phyloP scores from a whole-genome alignment of 139 green algal genomes.

The Raphidocelis subcapitata region DNA sequence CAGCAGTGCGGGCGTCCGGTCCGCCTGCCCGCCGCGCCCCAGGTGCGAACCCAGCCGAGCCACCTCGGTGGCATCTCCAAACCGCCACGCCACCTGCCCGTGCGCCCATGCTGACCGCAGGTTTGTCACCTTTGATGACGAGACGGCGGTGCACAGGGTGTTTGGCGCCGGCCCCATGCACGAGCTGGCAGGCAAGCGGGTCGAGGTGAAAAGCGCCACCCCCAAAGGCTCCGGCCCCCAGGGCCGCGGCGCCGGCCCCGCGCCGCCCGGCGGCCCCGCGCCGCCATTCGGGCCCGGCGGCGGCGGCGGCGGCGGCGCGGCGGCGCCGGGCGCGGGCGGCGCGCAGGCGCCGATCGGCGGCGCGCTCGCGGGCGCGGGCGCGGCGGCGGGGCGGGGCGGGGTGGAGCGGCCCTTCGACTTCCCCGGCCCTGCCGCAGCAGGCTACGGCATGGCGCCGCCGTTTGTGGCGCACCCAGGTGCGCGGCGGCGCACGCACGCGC shows the following conservation, averaged over 20 bases:
- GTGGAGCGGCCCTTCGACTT: neutral
- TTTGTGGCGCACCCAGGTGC: too few species aligned
- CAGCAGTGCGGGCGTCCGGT: neutral
- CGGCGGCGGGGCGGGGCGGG: neutral
- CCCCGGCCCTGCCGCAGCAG: too few species aligned
- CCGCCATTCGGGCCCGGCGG: neutral
- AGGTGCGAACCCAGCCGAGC: neutral
- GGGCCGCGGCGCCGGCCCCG: neutral
- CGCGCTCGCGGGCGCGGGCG: neutral
- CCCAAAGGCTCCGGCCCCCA: constrained; percentile 68
- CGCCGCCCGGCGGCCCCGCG: neutral
- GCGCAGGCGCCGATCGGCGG: constrained; percentile 4
- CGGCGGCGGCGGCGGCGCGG: neutral
- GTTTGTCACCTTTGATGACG: constrained; percentile 84
- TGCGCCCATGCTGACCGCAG: constrained; percentile 33
- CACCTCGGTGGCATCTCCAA: neutral
- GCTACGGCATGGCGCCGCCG: too few species aligned
- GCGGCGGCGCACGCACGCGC: too few species aligned
- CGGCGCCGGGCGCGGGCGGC: neutral
- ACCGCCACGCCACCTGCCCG: neutral
- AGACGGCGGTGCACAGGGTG: constrained; percentile 63
- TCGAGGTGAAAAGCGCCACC: constrained; percentile 82
- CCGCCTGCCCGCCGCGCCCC: too few species aligned
- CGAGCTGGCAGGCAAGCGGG: constrained; percentile 69
- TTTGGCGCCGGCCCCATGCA: constrained; percentile 71